Evolutionary conservation across 306 rosid species (phyloP).

Genomic region (Psophocarpus tetragonolobus): DNA sequence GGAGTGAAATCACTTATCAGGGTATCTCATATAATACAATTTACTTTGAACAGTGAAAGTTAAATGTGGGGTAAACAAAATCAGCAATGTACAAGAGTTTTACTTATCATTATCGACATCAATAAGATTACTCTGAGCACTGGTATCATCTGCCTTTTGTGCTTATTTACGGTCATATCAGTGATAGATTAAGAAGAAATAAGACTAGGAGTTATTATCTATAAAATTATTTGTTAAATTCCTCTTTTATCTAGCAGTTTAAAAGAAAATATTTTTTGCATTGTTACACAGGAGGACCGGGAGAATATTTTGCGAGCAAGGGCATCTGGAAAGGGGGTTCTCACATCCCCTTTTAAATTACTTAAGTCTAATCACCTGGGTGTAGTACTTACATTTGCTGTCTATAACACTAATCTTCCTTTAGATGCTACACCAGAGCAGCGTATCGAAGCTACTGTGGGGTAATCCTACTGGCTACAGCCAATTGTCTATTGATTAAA

Average conservation of each 20-base stretch:
- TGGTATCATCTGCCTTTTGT: neutral
- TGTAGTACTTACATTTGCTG: conserved; percentile 93
- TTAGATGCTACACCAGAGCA: conserved; percentile 68
- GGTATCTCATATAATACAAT: neutral
- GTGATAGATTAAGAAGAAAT: neutral
- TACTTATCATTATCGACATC: conserved; percentile 1
- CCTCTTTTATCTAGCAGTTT: conserved; percentile 26
- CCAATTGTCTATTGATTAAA: neutral
- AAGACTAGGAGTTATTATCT: neutral
- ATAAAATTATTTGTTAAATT: conserved; percentile 18
- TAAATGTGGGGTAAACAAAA: conserved; percentile 29
- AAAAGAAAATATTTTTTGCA: conserved; percentile 4
- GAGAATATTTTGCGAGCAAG: conserved; percentile 97
- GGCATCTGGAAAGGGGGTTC: conserved; percentile 85
- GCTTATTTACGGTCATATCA: neutral
- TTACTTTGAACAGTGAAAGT: neutral
- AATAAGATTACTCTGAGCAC: neutral
- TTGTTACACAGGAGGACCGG: conserved; percentile 71
- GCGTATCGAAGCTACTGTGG: conserved; percentile 80
- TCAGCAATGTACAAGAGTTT: neutral
- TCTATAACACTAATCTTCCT: conserved; percentile 68
- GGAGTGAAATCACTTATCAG: neutral
- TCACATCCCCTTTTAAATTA: conserved; percentile 94
- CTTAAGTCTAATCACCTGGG: conserved; percentile 91
- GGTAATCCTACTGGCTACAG: conserved; percentile 51